A percentile compares a stretch with the other conserved stretches of the same genome.
phyloP scores from a whole-genome alignment of 208 protist species.

The Trypanosoma melophagium region DNA sequence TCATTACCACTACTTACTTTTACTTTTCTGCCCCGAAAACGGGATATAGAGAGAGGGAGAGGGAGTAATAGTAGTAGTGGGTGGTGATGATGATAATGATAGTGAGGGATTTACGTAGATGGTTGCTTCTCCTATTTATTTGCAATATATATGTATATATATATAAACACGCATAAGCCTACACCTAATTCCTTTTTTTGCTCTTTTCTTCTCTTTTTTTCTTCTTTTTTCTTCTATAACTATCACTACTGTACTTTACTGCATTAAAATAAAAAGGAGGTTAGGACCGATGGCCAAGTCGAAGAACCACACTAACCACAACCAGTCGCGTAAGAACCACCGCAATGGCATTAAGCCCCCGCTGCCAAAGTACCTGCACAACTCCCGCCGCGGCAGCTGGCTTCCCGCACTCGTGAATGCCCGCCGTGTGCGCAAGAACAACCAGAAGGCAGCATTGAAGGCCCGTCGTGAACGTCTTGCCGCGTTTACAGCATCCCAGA shows the following conservation, averaged over 20 bases:
- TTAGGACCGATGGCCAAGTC: too few species aligned
- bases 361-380: conserved; percentile 69
- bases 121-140: not conserved
- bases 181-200: too few species aligned
- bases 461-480: conserved; percentile 75
- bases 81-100: too few species aligned
- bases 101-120: too few species aligned
- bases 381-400: conserved; percentile 82
- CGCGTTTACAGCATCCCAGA: conserved; percentile 21
- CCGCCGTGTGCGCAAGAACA: conserved; percentile 85
- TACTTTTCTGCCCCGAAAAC: too few species aligned
- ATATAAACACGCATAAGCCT: too few species aligned
- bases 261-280: too few species aligned
- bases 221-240: conserved; percentile 5
- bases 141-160: too few species aligned
- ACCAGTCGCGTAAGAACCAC: conserved; percentile 92
- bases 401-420: conserved; percentile 79
- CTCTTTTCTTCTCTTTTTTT: conserved; percentile 1
- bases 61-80: too few species aligned
- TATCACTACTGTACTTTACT: too few species aligned
- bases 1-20: too few species aligned
- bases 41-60: too few species aligned
- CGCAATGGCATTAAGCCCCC: conserved; percentile 89
- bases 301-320: conserved; percentile 94
- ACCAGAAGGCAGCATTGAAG: conserved; percentile 83